Evolutionary conservation across 768 basidiomycete species (phyloP).

Genomic region (Xerocomus potaroensis): DNA sequence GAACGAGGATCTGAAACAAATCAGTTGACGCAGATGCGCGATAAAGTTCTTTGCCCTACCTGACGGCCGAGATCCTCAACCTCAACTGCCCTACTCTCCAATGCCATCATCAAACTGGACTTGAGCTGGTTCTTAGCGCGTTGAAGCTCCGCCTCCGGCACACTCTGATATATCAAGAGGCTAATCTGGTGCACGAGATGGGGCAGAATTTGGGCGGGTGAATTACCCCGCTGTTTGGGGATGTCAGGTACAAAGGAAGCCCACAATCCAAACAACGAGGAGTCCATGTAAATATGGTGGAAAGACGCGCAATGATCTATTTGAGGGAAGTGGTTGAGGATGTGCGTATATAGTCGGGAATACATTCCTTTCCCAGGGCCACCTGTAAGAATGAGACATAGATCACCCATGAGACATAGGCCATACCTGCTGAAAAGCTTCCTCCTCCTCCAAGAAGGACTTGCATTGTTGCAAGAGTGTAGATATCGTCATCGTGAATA

Average conservation of each 20-base stretch:
- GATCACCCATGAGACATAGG: background rate
- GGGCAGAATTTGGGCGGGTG: conserved; percentile 67
- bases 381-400: conserved; percentile 39
- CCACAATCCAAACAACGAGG: conserved; percentile 88
- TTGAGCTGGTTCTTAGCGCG: conserved; percentile 96
- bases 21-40: background rate
- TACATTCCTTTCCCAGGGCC: conserved; percentile 99
- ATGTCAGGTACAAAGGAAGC: conserved; percentile 75
- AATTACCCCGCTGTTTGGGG: conserved; percentile 55
- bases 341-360: conserved; percentile 91
- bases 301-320: conserved; percentile 95
- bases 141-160: conserved; percentile 65
- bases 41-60: conserved; percentile 35
- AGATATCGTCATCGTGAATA: conserved; percentile 89
- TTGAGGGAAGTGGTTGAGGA: conserved; percentile 90
- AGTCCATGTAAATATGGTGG: conserved; percentile 96
- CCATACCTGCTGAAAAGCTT: conserved; percentile 85
- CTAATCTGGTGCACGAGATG: conserved; percentile 88
- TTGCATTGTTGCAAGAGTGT: conserved; percentile 90
- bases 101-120: conserved; percentile 88
- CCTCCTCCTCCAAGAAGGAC: conserved; percentile 94
- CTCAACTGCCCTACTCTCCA: conserved; percentile 81
- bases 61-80: conserved; percentile 92
- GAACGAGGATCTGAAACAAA: conserved; percentile 65
- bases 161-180: conserved; percentile 64